Evolutionary conservation across 2,329 filamentous ascomycete genomes (phyloP).

Genomic region (Ophiocordyceps camponoti-floridani): DNA sequence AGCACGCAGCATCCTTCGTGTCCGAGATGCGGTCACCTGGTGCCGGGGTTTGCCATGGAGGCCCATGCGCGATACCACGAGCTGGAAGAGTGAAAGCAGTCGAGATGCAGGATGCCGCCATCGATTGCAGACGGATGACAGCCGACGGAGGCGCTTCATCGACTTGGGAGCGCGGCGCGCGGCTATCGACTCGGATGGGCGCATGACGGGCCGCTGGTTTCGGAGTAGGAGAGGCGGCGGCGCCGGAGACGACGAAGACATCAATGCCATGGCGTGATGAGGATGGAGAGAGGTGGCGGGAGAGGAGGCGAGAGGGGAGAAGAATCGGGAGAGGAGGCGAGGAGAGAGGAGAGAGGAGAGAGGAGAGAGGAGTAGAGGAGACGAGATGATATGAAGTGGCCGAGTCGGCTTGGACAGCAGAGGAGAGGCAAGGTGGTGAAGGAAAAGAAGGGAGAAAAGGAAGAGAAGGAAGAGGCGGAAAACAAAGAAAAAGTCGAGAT

Average conservation of each 20-base stretch:
- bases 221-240: neutral
- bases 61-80: conserved; percentile 29
- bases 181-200: neutral
- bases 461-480: neutral
- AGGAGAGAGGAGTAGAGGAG: neutral
- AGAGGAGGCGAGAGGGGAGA: no score
- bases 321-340: neutral
- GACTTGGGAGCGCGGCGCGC: neutral
- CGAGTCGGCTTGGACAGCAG: neutral
- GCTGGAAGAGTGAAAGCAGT: conserved; percentile 7
- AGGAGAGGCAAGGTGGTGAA: neutral
- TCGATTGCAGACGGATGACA: neutral
- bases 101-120: neutral
- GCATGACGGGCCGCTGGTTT: neutral
- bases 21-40: conserved; percentile 29
- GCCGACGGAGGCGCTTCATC: neutral
- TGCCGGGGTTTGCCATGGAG: conserved; percentile 38
- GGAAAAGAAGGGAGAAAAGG: neutral
- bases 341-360: neutral
- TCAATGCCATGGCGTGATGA: no score
- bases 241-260: neutral
- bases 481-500: neutral
- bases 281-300: no score
- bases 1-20: conserved; percentile 15
- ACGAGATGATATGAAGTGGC: no score